Conservation (phyloP, 768 basidiomycete genomes). For the Mycena vitilis region DNA sequence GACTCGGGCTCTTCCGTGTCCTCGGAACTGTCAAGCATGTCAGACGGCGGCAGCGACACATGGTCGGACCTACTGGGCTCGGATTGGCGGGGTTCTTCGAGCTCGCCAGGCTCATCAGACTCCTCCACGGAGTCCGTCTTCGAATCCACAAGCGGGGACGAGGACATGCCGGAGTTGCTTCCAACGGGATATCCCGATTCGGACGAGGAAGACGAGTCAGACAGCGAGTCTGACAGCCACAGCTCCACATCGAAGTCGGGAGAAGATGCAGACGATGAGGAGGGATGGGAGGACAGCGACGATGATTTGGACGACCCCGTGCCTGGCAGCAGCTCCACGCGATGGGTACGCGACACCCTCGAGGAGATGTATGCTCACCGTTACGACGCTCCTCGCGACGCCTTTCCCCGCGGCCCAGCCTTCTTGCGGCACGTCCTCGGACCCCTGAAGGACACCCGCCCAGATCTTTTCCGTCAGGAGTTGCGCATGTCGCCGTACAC, state of each 20-base stretch:
- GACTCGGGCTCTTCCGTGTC: background rate
- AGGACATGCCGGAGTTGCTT: conserved; percentile 11
- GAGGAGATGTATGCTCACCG: conserved; percentile 24
- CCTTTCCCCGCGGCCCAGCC: conserved; percentile 20
- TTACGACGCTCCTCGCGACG: conserved; percentile 19
- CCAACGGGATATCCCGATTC: background rate
- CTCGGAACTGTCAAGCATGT: background rate
- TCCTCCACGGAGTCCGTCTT: background rate
- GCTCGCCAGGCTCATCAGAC: background rate
- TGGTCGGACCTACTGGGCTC: conserved; percentile 5
- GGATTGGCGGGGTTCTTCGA: conserved; percentile 4
- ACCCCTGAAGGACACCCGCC: background rate
- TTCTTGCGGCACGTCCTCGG: conserved; percentile 13
- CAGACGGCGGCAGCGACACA: background rate
- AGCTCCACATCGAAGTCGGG: background rate
- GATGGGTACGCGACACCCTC: conserved; percentile 10
- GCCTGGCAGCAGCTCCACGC: background rate
- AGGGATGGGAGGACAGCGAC: background rate
- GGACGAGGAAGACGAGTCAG: conserved; percentile 2
- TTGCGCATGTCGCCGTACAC: conserved; percentile 20
- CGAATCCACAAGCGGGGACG: background rate
- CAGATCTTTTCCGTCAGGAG: conserved; percentile 21
- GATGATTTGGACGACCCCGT: background rate
- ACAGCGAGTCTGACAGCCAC: no score
- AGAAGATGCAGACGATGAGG: background rate